These are phyloP conservation scores for Physcomitrellopsis africana DNA, from an alignment of 225 moss, liverwort and hornwort species.

Conservation along the genomic window DNA sequence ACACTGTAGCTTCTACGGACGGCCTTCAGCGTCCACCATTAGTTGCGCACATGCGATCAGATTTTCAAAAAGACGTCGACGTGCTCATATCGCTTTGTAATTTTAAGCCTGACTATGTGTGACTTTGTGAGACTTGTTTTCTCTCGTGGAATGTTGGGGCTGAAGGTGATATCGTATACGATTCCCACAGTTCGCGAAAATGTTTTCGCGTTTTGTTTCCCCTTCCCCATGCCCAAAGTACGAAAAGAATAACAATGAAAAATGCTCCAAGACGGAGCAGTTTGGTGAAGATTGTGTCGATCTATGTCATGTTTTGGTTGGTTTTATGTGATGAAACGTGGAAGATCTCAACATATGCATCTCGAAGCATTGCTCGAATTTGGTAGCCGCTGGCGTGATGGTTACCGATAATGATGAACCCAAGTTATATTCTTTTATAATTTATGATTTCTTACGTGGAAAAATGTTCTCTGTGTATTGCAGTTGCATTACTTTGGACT, in stretches of 20 bases:
- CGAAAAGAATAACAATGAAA: background rate
- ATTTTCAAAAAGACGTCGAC: too few relatives aligned
- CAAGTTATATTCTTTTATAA: too few relatives aligned
- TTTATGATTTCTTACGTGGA: too few relatives aligned
- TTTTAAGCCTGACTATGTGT: background rate
- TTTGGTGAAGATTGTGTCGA: background rate
- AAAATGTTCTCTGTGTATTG: too few relatives aligned
- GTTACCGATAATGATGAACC: too few relatives aligned
- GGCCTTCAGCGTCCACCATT: background rate
- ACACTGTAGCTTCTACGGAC: background rate
- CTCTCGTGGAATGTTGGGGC: conserved; percentile 12
- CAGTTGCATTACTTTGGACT: too few relatives aligned
- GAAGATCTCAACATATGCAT: background rate
- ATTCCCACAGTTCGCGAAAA: background rate
- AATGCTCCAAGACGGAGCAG: background rate
- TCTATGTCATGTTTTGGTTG: background rate
- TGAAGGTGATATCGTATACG: background rate
- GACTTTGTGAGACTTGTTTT: background rate
- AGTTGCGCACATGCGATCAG: too few relatives aligned
- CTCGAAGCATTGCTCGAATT: background rate
- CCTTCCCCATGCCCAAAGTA: background rate
- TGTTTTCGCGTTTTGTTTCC: background rate
- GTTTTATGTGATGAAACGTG: background rate
- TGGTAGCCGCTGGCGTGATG: background rate
- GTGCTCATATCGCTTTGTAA: too few relatives aligned